Percentiles rank a stretch among this genome's conserved stretches.
Evolutionary conservation across 73 alveolate genomes (phyloP).

Genomic region (Tetrahymena malaccensis): DNA sequence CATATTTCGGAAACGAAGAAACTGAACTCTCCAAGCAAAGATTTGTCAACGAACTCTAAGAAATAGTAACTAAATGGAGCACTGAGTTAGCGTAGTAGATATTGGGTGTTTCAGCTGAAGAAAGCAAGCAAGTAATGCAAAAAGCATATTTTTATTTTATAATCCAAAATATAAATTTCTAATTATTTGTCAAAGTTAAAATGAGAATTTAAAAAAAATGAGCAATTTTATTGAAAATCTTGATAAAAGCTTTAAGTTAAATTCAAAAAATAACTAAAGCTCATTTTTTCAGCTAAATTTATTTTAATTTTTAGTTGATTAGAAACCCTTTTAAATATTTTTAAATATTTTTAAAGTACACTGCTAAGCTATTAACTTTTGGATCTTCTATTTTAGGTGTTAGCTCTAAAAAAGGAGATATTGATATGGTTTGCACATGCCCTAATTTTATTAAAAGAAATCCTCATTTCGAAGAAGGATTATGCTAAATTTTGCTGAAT

Average conservation of each 20-base stretch:
- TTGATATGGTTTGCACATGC: slow-evolving; percentile 89
- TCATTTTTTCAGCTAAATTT: too few species aligned
- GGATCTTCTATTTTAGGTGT: slow-evolving; percentile 93
- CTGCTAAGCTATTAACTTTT: slow-evolving; percentile 65
- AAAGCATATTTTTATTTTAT: not conserved
- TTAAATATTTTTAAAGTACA: not conserved
- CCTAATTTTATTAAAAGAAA: slow-evolving; percentile 83
- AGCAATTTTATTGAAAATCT: too few species aligned
- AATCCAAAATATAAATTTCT: not conserved
- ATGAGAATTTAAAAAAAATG: too few species aligned
- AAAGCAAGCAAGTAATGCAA: not conserved
- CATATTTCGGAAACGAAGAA: not conserved
- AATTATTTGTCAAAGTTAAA: too few species aligned
- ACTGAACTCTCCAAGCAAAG: not conserved
- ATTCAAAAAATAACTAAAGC: too few species aligned
- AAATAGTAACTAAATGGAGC: not conserved
- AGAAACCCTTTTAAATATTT: too few species aligned
- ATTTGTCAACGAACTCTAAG: not conserved
- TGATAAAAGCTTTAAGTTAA: too few species aligned
- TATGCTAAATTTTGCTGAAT: slow-evolving; percentile 50
- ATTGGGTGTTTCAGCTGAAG: not conserved
- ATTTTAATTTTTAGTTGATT: too few species aligned
- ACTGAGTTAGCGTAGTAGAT: not conserved
- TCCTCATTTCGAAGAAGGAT: slow-evolving; percentile 66
- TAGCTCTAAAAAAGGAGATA: slow-evolving; percentile 86